A percentile compares a stretch with the other conserved stretches of the same genome.
Evolutionary conservation across 2,329 filamentous ascomycete genomes (phyloP).

Genomic region (Alternaria hordeiaustralica): DNA sequence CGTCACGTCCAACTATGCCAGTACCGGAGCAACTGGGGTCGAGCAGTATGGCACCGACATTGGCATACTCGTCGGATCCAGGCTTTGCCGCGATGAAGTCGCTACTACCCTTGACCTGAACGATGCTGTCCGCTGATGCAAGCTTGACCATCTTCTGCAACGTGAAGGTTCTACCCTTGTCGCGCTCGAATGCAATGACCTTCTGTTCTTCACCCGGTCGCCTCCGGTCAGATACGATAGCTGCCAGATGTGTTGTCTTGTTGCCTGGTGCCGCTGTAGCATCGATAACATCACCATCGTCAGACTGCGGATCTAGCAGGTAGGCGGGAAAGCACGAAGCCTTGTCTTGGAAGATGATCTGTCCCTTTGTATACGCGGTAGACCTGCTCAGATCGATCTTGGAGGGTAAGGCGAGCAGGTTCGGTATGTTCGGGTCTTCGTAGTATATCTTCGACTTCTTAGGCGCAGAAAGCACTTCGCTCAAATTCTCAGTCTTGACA

Average conservation of each 20-base stretch:
- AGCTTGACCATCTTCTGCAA: conserved; percentile 83
- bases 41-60: conserved; percentile 82
- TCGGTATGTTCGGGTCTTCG: conserved; percentile 82
- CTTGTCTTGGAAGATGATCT: conserved; percentile 92
- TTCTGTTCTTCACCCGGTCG: conserved; percentile 40
- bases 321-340: conserved; percentile 97
- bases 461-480: conserved; percentile 59
- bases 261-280: conserved; percentile 95
- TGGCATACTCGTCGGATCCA: conserved; percentile 62
- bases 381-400: conserved; percentile 74
- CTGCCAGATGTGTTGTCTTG: conserved; percentile 92
- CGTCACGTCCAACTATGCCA: conserved; percentile 89
- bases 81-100: conserved; percentile 85
- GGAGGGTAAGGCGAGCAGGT: conserved; percentile 79
- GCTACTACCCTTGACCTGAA: conserved; percentile 73
- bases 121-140: conserved; percentile 72
- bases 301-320: conserved; percentile 71
- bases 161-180: conserved; percentile 72
- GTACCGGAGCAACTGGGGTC: conserved; percentile 97
- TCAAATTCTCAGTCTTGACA: conserved; percentile 61
- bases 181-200: conserved; percentile 83
- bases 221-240: conserved; percentile 64
- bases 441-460: conserved; percentile 62
- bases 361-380: conserved; percentile 74
- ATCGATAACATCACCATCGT: conserved; percentile 83